phyloP scores from a whole-genome alignment of 2,329 filamentous ascomycete species.

The Chrysoporthe deuterocubensis region DNA sequence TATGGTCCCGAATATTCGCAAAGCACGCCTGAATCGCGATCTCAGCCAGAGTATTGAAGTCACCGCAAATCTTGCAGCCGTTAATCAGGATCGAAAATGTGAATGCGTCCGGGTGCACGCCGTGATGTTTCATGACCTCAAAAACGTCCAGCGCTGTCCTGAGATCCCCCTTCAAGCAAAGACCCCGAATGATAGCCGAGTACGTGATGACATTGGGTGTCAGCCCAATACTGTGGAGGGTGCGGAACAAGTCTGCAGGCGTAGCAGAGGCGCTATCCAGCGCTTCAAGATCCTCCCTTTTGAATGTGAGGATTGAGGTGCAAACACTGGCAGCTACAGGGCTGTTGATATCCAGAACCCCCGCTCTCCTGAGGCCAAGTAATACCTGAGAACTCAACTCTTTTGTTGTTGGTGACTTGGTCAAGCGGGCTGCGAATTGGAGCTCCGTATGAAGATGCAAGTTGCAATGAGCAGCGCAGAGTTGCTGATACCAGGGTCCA shows the following conservation, averaged over 20 bases:
- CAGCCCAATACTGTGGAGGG: constrained; percentile 64
- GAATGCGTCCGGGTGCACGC: constrained; percentile 65
- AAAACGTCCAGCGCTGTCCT: constrained; percentile 68
- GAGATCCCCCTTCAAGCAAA: constrained; percentile 66
- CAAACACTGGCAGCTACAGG: constrained; percentile 57
- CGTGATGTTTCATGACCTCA: constrained; percentile 62
- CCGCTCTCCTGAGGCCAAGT: constrained; percentile 38
- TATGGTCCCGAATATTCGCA: constrained; percentile 50
- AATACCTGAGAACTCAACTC: constrained; percentile 49
- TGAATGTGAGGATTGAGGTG: constrained; percentile 58
- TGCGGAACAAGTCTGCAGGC: constrained; percentile 57
- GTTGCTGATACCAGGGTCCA: constrained; percentile 41
- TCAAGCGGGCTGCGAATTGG: constrained; percentile 53
- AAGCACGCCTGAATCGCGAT: constrained; percentile 58
- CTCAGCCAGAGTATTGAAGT: constrained; percentile 57
- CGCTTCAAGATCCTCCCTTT: constrained; percentile 36
- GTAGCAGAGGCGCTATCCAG: constrained; percentile 43
- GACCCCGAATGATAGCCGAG: constrained; percentile 72
- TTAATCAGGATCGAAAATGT: constrained; percentile 73
- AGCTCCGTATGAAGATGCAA: constrained; percentile 50
- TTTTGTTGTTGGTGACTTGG: constrained; percentile 45
- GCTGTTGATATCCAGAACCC: constrained; percentile 50
- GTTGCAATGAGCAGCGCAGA: constrained; percentile 36
- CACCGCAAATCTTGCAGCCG: constrained; percentile 64
- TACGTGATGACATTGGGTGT: constrained; percentile 65